A percentile compares a stretch with the other conserved stretches of the same genome.
Conservation (phyloP, 306 rosid genomes). For the Oemleria cerasiformis region DNA sequence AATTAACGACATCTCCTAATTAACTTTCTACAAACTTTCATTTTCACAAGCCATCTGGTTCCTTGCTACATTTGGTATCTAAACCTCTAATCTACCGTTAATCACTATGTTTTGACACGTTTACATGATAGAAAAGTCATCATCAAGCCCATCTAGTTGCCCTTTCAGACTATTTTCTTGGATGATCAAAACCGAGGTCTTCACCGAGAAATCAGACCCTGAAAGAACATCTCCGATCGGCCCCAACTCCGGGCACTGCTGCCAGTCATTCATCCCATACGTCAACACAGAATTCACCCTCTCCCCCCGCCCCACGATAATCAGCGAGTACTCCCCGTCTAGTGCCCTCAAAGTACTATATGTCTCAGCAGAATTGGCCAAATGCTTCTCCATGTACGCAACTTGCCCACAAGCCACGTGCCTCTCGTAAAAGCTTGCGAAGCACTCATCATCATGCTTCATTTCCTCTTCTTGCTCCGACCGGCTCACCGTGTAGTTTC, state of each 20-base stretch:
- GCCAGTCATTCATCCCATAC: constrained; percentile 89
- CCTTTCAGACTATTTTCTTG: constrained; percentile 72
- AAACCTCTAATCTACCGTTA: constrained; percentile 42
- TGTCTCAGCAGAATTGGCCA: constrained; percentile 70
- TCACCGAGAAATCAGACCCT: constrained; percentile 65
- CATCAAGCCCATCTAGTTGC: constrained; percentile 86
- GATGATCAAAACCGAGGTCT: constrained; percentile 69
- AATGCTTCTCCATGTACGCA: constrained; percentile 69
- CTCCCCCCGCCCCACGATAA: constrained; percentile 80
- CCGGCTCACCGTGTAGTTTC: constrained; percentile 36
- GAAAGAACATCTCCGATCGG: constrained; percentile 96
- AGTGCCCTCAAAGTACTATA: constrained; percentile 62
- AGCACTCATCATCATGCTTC: constrained; percentile 71
- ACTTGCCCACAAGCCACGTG: constrained; percentile 53
- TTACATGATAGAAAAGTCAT: constrained; percentile 78
- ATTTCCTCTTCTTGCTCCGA: constrained; percentile 65
- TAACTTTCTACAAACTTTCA: constrained; percentile 7
- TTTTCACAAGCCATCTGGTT: constrained; percentile 22
- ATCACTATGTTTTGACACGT: constrained; percentile 12
- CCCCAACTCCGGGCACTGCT: constrained; percentile 89
- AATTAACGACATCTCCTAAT: not conserved
- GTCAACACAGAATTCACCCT: constrained; percentile 69
- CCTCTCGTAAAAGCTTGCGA: constrained; percentile 72
- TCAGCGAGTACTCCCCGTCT: constrained; percentile 73
- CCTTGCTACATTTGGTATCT: constrained; percentile 36